Evolutionary conservation across 163 green algal species (phyloP).

Genomic region (Scenedesmus sp.): DNA sequence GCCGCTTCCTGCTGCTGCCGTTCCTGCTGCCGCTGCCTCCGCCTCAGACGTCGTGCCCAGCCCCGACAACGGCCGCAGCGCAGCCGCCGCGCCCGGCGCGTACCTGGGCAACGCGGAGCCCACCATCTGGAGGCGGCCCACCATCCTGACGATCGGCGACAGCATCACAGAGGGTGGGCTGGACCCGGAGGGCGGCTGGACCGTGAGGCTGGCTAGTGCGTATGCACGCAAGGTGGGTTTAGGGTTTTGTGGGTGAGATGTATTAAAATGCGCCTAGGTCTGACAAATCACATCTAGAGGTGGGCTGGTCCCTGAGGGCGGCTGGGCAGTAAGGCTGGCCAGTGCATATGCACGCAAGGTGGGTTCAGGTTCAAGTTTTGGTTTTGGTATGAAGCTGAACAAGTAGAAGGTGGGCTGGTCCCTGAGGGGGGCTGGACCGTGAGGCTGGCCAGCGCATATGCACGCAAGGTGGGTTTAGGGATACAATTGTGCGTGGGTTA

Average conservation of each 20-base stretch:
- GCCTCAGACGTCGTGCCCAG: conserved; percentile 5
- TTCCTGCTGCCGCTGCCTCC: not conserved
- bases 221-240: conserved; percentile 40
- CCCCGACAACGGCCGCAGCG: not conserved
- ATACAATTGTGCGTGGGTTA: too few species aligned
- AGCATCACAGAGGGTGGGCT: conserved; percentile 25
- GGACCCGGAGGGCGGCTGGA: conserved; percentile 31
- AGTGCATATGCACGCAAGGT: conserved; percentile 25
- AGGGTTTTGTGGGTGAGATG: too few species aligned
- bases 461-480: conserved; percentile 25
- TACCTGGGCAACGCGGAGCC: not conserved
- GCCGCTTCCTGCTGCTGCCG: not conserved
- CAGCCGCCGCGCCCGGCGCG: not conserved
- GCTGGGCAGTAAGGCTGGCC: conserved; percentile 21
- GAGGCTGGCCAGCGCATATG: conserved; percentile 2
- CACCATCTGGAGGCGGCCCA: conserved; percentile 8
- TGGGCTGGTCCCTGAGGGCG: not conserved
- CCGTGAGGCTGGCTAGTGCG: not conserved
- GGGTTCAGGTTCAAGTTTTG: not conserved
- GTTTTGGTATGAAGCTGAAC: too few species aligned
- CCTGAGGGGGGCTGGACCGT: conserved; percentile 15
- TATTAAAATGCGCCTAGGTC: not conserved
- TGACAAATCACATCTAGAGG: not conserved
- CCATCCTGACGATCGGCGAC: conserved; percentile 22
- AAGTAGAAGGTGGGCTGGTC: not conserved